Conservation (phyloP, 2,329 filamentous ascomycete genomes). For the Byssoonygena ceratinophila region DNA sequence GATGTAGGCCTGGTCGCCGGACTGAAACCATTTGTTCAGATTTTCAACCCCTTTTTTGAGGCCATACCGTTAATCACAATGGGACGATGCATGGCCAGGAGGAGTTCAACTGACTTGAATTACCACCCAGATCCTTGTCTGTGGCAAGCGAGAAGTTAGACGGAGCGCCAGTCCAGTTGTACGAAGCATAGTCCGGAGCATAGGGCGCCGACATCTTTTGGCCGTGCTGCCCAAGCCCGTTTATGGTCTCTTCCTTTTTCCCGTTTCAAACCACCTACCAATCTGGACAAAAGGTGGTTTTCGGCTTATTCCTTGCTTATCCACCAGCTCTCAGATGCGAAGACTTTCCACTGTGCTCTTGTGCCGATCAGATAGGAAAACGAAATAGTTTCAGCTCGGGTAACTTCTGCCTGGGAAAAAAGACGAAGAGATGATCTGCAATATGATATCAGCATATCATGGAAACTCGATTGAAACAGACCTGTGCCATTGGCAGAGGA, state of each 20-base stretch:
- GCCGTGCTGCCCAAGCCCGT: not conserved
- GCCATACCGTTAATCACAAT: not conserved
- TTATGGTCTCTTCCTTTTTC: not conserved
- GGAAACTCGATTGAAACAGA: not conserved
- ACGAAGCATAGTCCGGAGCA: slow-evolving; percentile 38
- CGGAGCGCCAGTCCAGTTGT: slow-evolving; percentile 41
- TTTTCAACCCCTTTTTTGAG: slow-evolving; percentile 59
- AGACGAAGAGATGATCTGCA: not conserved
- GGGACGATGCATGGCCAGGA: not conserved
- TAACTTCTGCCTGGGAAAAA: too few relatives aligned
- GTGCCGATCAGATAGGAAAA: not conserved
- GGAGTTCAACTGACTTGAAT: slow-evolving; percentile 57
- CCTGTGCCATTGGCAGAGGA: not conserved
- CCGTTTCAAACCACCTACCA: not conserved
- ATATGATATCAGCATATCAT: not conserved
- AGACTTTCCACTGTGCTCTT: not conserved
- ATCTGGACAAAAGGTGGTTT: not conserved
- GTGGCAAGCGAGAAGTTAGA: slow-evolving; percentile 37
- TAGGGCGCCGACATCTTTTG: slow-evolving; percentile 20
- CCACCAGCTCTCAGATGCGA: not conserved
- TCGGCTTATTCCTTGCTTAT: too few relatives aligned
- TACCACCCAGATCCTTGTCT: slow-evolving; percentile 55
- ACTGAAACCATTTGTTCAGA: slow-evolving; percentile 88
- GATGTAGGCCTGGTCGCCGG: slow-evolving; percentile 91
- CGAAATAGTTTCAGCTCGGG: not conserved